Base-by-base conservation (phyloP, 1,284 basidiomycete species). In the Mycena sp. region DNA sequence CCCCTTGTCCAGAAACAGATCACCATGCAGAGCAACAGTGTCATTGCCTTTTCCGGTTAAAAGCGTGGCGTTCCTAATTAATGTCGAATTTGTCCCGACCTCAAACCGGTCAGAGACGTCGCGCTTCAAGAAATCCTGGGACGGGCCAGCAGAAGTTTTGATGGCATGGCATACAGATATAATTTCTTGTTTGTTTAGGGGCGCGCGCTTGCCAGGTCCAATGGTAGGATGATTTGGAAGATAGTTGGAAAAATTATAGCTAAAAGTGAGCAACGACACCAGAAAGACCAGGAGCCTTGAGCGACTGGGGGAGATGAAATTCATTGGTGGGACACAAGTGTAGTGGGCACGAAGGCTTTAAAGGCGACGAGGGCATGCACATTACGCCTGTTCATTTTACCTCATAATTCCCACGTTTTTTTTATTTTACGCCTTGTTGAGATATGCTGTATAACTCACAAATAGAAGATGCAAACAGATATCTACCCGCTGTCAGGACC, bases 61-160 rank as follows among this genome's bases (percentile, higher is more conserved):
- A 19, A 97, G 83, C 0, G 87, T 88, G 2, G 87, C 93, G 74
- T 96, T 95, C 73, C 83, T 83, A 69, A 96, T 89, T 69, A 90
- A 80, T 7, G 88, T 87, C 4, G 88, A 78, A 40, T 82, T 83
- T 0, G 90, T 90, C 3, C 88, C 89, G 6, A 77, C 75, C 56
- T 90, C 92, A 69, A 85, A 92, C 41, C 94, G 81, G 72, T 96
- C 93, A 6, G 89, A 93, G 35, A 74, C 75, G 7, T 82, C 83
- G 14, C 94, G 84, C 29, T 77, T 72, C 46, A 77, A 73, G 70
- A 91, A 92, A 28, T 78, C 71, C 0, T 76, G 70, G 16, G 87
- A 78, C 10, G 89, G 85, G 0, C 83, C 83, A 0, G 87, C 82
- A 28, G 69, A 72, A 52, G 71, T 72, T 49, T 74, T 78, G 58